Conservation (phyloP, 805 yeast genomes). For the Myxozyma nipponensis region DNA sequence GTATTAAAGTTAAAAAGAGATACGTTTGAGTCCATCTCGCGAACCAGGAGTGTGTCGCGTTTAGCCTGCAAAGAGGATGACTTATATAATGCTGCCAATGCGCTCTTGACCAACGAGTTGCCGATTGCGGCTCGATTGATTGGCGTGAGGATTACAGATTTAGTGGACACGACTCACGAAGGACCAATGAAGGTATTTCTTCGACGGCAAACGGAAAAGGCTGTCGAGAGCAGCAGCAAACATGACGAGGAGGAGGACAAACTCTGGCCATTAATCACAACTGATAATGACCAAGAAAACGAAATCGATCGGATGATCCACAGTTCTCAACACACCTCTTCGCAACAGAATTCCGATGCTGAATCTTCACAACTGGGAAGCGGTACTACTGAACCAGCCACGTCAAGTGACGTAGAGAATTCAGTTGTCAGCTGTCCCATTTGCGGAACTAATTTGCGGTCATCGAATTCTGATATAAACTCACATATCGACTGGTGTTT, state of each 20-base stretch:
- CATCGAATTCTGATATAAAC: conserved; percentile 18
- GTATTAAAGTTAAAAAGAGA: conserved; percentile 26
- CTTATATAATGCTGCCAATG: conserved; percentile 22
- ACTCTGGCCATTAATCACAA: not conserved
- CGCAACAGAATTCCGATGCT: not conserved
- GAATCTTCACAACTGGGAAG: not conserved
- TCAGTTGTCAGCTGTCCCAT: conserved; percentile 15
- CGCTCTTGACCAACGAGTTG: conserved; percentile 26
- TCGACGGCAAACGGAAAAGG: conserved; percentile 5
- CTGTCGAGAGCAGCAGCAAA: conserved; percentile 3
- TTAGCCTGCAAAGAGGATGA: conserved; percentile 23
- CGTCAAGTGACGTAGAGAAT: not conserved
- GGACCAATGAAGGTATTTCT: conserved; percentile 19
- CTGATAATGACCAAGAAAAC: conserved; percentile 1
- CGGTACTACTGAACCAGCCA: not conserved
- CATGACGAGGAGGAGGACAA: conserved; percentile 1
- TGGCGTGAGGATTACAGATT: conserved; percentile 28
- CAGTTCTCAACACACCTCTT: conserved; percentile 3
- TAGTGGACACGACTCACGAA: conserved; percentile 19
- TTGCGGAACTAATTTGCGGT: conserved; percentile 19
- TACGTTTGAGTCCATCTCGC: conserved; percentile 28
- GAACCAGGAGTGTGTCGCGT: conserved; percentile 19
- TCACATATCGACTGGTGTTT: conserved; percentile 31
- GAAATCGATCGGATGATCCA: conserved; percentile 10
- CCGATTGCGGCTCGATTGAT: conserved; percentile 30